Evolutionary conservation across 352 stramenopile species (phyloP), one percentile per base, ranked within the genome.

Genomic region (Phytophthora lateralis): DNA sequence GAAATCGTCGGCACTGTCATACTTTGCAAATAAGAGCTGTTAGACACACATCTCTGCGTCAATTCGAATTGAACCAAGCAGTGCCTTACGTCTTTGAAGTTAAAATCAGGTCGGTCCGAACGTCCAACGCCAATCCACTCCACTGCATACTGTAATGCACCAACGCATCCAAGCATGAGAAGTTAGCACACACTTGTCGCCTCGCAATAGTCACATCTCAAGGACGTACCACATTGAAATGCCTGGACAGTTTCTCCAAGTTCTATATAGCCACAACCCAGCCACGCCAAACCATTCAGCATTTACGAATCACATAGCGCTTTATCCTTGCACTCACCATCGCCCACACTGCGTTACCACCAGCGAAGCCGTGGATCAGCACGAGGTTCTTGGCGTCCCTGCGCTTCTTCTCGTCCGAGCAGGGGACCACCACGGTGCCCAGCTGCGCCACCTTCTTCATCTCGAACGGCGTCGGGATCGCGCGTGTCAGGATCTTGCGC

Each of bases 41-140:
- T 24, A 24, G 3, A 24, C 21, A 24, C 21, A 24, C 21, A 24
- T 3, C 21, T 24, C 21, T 1, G 3, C 21, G 21, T 24, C 21
- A 24, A 24, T 24, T 24, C 21, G 21, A 24, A 24, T 24, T 12
- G 17, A 32, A 32, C 6, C n/a, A 43, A 24, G 4, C 37, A 21
- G 37, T 43, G 3, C n/a, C 75, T 55, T 72, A 95, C 84, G 34
- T 90, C 79, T 41, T 78, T 85, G 56, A 80, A 80, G 1, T 78
- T 58, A 39, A 92, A 90, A 27, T 92, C 82, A 10, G 86, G 86
- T 14, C 82, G 84, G 58, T 95, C 84, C 8, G 82, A 93, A 11
- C 86, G 86, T 2, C 81, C 86, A 29, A 88, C 76, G 42, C 86
- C 86, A 46, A 93, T 90, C 86, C 86, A 95, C 45, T 95, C 84